phyloP scores from a whole-genome alignment of 441 rosid genomes.

The Euphorbia corollata region DNA sequence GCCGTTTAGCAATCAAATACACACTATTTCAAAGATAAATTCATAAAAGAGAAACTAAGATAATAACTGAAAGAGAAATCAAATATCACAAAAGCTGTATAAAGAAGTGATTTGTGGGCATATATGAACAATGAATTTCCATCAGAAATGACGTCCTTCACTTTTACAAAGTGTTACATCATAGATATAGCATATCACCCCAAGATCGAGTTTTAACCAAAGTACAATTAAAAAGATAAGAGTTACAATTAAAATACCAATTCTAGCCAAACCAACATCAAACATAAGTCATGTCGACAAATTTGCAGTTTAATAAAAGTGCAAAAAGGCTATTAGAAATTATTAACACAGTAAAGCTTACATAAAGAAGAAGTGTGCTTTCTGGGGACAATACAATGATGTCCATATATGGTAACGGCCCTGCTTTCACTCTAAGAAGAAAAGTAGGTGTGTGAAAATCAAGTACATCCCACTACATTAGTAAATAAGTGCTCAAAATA shows the following conservation, averaged over 20 bases:
- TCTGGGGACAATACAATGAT: constrained; percentile 82
- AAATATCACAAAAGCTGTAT: not conserved
- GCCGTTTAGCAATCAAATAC: not conserved
- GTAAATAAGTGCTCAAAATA: constrained; percentile 15
- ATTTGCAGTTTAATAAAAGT: constrained; percentile 3
- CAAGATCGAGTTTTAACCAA: not conserved
- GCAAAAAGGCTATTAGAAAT: not conserved
- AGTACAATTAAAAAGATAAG: not conserved
- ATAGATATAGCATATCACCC: not conserved
- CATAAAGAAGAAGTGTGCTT: constrained; percentile 72
- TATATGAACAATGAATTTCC: not conserved
- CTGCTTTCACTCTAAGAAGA: constrained; percentile 58
- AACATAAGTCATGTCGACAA: not conserved
- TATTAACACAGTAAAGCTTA: constrained; percentile 33
- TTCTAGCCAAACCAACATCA: not conserved
- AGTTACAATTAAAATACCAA: constrained; percentile 5
- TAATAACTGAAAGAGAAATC: not conserved
- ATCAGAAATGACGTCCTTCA: not conserved
- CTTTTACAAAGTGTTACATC: not conserved
- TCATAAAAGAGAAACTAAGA: not conserved
- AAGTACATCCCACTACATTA: constrained; percentile 9
- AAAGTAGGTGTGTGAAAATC: constrained; percentile 11
- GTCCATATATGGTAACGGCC: constrained; percentile 63
- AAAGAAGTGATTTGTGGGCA: not conserved
- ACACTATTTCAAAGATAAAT: not conserved